Conservation (phyloP, 2,329 filamentous ascomycete species). For the Trichoderma koningiopsis region DNA sequence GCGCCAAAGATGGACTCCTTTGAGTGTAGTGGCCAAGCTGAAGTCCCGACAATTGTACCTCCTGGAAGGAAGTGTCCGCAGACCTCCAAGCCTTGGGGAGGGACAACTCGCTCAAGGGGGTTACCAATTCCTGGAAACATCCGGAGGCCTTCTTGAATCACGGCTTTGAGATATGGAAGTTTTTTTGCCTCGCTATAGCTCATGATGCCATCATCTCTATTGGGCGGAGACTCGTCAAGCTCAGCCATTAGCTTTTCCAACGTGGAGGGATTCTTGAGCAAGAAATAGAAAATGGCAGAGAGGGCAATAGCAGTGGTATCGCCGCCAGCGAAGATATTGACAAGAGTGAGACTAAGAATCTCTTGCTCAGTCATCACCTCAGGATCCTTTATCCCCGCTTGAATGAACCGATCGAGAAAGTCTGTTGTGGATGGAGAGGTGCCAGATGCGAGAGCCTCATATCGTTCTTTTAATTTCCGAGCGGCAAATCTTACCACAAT, state of each 20-base stretch:
- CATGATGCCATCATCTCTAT: neutral
- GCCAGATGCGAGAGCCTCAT: neutral
- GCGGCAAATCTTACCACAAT: neutral
- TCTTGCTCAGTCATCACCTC: neutral
- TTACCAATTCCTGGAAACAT: slow-evolving; percentile 51
- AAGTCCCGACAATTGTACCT: slow-evolving; percentile 44
- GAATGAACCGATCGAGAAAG: neutral
- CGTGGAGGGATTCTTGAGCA: slow-evolving; percentile 53
- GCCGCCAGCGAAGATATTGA: slow-evolving; percentile 67
- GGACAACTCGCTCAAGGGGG: slow-evolving; percentile 27
- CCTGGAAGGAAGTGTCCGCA: slow-evolving; percentile 19
- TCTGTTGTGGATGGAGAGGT: neutral
- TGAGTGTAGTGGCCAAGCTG: slow-evolving; percentile 51
- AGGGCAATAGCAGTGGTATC: slow-evolving; percentile 69
- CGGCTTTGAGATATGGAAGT: slow-evolving; percentile 55
- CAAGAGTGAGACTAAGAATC: slow-evolving; percentile 54
- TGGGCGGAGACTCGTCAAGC: slow-evolving; percentile 33
- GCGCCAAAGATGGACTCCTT: slow-evolving; percentile 58
- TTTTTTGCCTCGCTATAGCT: slow-evolving; percentile 57
- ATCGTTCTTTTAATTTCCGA: neutral
- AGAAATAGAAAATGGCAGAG: slow-evolving; percentile 62
- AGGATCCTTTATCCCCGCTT: neutral
- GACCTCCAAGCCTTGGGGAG: slow-evolving; percentile 6
- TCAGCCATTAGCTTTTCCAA: slow-evolving; percentile 56
- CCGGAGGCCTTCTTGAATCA: slow-evolving; percentile 50